Evolutionary conservation across 2,329 filamentous ascomycete genomes (phyloP).

Genomic region (Verticillium dahliae): DNA sequence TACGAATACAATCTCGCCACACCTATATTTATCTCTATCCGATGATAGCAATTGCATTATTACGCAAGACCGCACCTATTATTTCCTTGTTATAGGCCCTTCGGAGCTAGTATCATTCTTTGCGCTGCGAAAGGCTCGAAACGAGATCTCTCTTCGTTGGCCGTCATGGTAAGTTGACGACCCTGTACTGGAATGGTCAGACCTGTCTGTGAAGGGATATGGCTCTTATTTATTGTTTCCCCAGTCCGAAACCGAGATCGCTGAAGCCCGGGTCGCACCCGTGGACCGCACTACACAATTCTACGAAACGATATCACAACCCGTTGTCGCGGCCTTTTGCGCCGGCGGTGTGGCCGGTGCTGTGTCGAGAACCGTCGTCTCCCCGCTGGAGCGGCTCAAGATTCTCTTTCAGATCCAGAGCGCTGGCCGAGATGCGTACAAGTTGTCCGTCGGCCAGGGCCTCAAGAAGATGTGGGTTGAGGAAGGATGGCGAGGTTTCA

Average conservation of each 20-base stretch:
- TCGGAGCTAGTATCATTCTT: not conserved
- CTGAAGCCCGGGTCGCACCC: not conserved
- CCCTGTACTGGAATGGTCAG: not conserved
- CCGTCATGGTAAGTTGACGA: not conserved
- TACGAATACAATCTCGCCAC: not conserved
- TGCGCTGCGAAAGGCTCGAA: not conserved
- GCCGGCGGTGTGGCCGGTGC: constrained; percentile 91
- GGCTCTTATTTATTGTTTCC: not conserved
- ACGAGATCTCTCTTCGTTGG: not conserved
- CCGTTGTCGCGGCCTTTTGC: constrained; percentile 85
- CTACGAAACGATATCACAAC: constrained; percentile 61
- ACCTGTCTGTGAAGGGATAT: not conserved
- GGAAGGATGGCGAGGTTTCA: constrained; percentile 94
- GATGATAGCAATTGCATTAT: not conserved
- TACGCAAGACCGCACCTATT: not conserved
- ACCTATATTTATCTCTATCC: not conserved
- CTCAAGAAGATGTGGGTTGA: constrained; percentile 94
- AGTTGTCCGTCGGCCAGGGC: constrained; percentile 82
- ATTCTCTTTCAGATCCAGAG: constrained; percentile 97
- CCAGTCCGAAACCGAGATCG: not conserved
- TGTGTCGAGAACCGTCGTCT: constrained; percentile 96
- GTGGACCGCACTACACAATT: constrained; percentile 19
- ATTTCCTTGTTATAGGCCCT: not conserved
- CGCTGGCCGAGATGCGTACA: constrained; percentile 84
- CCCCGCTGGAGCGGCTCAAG: constrained; percentile 89